phyloP scores from a whole-genome alignment of 345 rosid genomes.

The Geranium brycei region DNA sequence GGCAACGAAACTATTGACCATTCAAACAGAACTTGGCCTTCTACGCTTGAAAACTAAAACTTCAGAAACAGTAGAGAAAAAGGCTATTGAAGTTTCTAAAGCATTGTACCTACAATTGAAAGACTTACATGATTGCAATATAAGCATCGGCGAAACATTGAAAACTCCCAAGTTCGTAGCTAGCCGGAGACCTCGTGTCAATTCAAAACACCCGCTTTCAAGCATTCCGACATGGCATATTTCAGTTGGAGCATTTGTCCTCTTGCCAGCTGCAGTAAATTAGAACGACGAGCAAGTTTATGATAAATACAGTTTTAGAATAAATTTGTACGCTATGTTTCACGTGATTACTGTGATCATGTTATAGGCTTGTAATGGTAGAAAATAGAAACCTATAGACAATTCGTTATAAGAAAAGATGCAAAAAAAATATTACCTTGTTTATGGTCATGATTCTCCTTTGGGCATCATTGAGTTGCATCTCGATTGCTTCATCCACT shows the following conservation, averaged over 20 bases:
- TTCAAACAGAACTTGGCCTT: background rate
- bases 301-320: background rate
- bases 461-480: constrained; percentile 45
- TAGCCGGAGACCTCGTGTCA: constrained; percentile 10
- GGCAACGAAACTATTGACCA: background rate
- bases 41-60: no score
- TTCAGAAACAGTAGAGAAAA: background rate
- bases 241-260: constrained; percentile 57
- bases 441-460: constrained; percentile 47
- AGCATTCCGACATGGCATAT: constrained; percentile 39
- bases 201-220: constrained; percentile 29
- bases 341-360: background rate
- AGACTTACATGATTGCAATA: background rate
- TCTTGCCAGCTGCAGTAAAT: constrained; percentile 47
- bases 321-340: background rate
- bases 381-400: no score
- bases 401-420: constrained; percentile 3
- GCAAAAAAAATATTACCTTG: constrained; percentile 40
- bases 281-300: constrained; percentile 7
- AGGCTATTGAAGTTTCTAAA: background rate
- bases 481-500: constrained; percentile 51
- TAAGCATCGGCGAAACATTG: background rate
- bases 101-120: background rate
- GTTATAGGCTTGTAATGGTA: background rate
- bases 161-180: background rate